These are phyloP conservation scores for Hirsutella rhossiliensis DNA, from an alignment of 2,329 filamentous ascomycete species.

Conservation along the genomic window DNA sequence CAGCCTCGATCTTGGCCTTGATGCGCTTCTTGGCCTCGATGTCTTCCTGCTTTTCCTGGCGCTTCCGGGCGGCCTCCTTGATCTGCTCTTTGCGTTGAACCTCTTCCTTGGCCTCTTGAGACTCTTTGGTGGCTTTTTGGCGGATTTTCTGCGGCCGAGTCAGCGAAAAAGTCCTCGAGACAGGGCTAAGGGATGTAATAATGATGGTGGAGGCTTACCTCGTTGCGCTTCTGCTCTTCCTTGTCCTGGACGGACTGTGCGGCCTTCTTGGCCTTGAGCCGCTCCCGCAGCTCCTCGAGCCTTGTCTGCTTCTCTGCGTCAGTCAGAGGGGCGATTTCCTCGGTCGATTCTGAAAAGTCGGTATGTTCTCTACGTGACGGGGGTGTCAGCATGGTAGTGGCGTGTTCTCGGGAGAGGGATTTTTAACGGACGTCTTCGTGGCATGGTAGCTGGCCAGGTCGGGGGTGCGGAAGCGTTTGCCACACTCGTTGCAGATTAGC, in stretches of 20 bases:
- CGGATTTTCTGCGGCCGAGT: constrained; percentile 46
- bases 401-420: background rate
- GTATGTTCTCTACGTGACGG: constrained; percentile 54
- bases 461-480: constrained; percentile 76
- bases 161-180: background rate
- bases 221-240: constrained; percentile 72
- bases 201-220: constrained; percentile 35
- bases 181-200: background rate
- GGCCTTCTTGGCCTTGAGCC: constrained; percentile 61
- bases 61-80: constrained; percentile 80
- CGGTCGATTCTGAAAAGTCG: constrained; percentile 86
- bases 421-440: constrained; percentile 56
- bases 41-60: constrained; percentile 77
- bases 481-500: constrained; percentile 88
- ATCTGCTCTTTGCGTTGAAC: constrained; percentile 79
- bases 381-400: constrained; percentile 4
- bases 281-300: constrained; percentile 61
- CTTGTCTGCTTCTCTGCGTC: constrained; percentile 82
- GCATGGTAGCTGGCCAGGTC: constrained; percentile 84
- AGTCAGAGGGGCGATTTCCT: constrained; percentile 81
- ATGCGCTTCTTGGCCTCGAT: constrained; percentile 78
- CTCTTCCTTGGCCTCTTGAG: constrained; percentile 82
- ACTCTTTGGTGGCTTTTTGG: constrained; percentile 79
- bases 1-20: constrained; percentile 85
- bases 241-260: constrained; percentile 61